Evolutionary conservation across 495 filamentous ascomycete genomes (phyloP).

Genomic region (Neurospora sp.): DNA sequence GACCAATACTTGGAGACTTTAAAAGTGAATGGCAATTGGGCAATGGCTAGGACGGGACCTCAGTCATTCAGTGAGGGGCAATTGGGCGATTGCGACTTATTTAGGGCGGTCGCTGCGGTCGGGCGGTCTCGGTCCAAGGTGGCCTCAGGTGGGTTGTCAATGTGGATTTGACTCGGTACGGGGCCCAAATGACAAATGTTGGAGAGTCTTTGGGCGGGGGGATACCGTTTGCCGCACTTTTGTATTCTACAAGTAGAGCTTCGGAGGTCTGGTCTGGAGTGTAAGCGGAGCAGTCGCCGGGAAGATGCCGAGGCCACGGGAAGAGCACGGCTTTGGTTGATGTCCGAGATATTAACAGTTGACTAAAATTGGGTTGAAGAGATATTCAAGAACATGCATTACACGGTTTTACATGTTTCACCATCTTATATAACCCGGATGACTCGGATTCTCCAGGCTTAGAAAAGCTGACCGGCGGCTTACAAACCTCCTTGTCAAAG

Average conservation of each 20-base stretch:
- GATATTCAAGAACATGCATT: not conserved
- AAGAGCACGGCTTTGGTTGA: not conserved
- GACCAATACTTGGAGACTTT: not conserved
- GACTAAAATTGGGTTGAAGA: not conserved
- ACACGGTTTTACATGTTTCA: not conserved
- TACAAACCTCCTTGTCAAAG: not conserved
- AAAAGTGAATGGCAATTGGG: not conserved
- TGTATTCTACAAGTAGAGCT: not conserved
- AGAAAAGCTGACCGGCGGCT: not conserved
- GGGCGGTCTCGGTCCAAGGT: not conserved
- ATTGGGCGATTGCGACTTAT: not conserved
- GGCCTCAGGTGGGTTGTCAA: not conserved
- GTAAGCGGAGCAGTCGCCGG: not conserved
- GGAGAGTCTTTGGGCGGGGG: not conserved
- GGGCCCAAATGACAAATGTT: not conserved
- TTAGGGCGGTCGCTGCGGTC: not conserved
- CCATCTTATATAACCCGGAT: not conserved
- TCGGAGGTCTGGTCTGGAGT: not conserved
- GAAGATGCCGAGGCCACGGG: not conserved
- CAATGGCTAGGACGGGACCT: not conserved
- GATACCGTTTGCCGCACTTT: not conserved
- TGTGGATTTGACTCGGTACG: not conserved
- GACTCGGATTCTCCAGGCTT: not conserved
- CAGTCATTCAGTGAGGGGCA: not conserved
- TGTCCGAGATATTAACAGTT: not conserved